Evolutionary conservation across 306 rosid genomes (phyloP).

Genomic region (Gastrolobium villosum): DNA sequence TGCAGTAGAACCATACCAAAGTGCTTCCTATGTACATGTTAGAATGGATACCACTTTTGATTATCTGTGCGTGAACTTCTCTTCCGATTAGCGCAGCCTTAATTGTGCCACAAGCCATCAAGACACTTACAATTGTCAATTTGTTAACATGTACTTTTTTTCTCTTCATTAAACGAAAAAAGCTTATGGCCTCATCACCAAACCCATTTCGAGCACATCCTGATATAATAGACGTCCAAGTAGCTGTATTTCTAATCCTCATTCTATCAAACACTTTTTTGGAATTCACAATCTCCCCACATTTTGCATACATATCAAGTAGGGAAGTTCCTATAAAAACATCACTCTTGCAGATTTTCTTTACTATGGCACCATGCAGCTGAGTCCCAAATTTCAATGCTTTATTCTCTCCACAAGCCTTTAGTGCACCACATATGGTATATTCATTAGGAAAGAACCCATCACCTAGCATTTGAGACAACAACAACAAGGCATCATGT

Average conservation of each 20-base stretch:
- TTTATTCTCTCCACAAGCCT: slow-evolving; percentile 87
- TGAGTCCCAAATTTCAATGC: slow-evolving; percentile 74
- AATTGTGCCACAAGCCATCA: slow-evolving; percentile 83
- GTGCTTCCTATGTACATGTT: slow-evolving; percentile 72
- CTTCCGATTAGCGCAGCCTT: slow-evolving; percentile 67
- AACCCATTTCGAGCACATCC: slow-evolving; percentile 88
- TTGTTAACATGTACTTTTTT: slow-evolving; percentile 64
- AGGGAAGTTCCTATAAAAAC: slow-evolving; percentile 85
- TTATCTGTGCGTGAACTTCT: slow-evolving; percentile 85
- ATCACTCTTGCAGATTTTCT: slow-evolving; percentile 73
- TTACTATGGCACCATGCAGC: slow-evolving; percentile 75
- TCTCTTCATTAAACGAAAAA: slow-evolving; percentile 76
- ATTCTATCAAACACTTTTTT: slow-evolving; percentile 72
- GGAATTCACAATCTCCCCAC: slow-evolving; percentile 76
- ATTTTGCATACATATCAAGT: slow-evolving; percentile 90
- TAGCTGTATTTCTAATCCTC: slow-evolving; percentile 80
- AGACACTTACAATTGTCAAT: slow-evolving; percentile 74
- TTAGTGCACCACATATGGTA: slow-evolving; percentile 76
- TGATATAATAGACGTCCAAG: slow-evolving; percentile 95
- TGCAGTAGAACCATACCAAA: slow-evolving; percentile 95
- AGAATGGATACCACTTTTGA: slow-evolving; percentile 56
- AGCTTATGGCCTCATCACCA: slow-evolving; percentile 76
- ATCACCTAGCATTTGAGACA: slow-evolving; percentile 68
- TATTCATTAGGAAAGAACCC: slow-evolving; percentile 83
- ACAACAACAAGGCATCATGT: slow-evolving; percentile 65